phyloP scores from a whole-genome alignment of 768 basidiomycete genomes.

The Boletus reticuloceps region DNA sequence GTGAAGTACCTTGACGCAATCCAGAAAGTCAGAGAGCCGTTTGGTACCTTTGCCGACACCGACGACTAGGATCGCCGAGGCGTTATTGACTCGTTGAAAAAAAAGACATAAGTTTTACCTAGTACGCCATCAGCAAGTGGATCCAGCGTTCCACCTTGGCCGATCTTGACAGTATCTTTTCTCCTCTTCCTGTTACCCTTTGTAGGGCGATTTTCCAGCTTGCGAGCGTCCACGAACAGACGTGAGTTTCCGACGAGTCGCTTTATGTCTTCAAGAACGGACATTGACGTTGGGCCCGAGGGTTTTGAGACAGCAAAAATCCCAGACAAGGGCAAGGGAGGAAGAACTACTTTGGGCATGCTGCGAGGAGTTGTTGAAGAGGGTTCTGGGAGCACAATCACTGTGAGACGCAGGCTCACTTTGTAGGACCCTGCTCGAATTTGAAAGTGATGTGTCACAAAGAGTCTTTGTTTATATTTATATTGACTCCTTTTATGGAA shows the following conservation, averaged over 20 bases:
- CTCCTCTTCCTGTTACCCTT: conserved; percentile 40
- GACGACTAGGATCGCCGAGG: conserved; percentile 53
- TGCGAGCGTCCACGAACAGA: conserved; percentile 66
- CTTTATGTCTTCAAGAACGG: conserved; percentile 82
- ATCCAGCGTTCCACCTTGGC: conserved; percentile 94
- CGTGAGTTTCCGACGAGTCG: conserved; percentile 71
- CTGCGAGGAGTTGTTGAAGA: not conserved
- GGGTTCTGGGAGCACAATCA: not conserved
- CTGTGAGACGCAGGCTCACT: too few species aligned
- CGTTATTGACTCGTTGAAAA: too few species aligned
- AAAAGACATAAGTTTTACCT: conserved; percentile 45
- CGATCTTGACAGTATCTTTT: conserved; percentile 67
- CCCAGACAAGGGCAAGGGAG: conserved; percentile 65
- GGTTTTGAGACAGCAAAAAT: conserved; percentile 91
- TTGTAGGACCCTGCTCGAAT: too few species aligned
- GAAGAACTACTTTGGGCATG: conserved; percentile 66
- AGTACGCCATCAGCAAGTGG: conserved; percentile 95
- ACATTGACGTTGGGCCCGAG: conserved; percentile 91
- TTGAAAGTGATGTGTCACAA: too few species aligned
- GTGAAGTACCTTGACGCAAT: conserved; percentile 76
- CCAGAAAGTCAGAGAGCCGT: conserved; percentile 74
- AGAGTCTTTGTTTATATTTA: too few species aligned
- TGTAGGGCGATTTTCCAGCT: conserved; percentile 51
- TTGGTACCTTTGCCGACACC: conserved; percentile 92
- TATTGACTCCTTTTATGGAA: too few species aligned